Percentiles rank a stretch among this genome's conserved stretches.
phyloP scores from a whole-genome alignment of 2,329 filamentous ascomycete species.

The Colletotrichum acutatum region DNA sequence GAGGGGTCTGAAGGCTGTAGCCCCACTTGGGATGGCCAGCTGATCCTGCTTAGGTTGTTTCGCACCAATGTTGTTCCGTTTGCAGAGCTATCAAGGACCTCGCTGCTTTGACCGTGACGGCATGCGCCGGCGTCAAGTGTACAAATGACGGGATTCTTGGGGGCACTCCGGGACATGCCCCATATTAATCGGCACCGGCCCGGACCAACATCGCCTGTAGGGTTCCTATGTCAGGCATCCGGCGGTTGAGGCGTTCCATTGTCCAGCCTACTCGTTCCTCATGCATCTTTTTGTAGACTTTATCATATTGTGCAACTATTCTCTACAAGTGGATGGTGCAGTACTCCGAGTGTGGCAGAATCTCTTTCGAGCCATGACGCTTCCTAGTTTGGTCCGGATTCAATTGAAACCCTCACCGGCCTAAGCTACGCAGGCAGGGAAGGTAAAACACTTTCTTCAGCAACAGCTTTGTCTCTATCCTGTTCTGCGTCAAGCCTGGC shows the following conservation, averaged over 20 bases:
- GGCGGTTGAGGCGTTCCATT: not conserved
- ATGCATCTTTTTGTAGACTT: too few species aligned
- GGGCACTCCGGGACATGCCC: not conserved
- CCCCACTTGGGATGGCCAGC: slow-evolving; percentile 25
- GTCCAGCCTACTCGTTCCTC: too few species aligned
- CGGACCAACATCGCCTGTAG: not conserved
- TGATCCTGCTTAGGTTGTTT: slow-evolving; percentile 29
- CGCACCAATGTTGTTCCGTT: slow-evolving; percentile 33
- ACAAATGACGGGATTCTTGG: not conserved
- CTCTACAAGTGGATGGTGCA: too few species aligned
- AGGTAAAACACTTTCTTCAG: slow-evolving; percentile 4
- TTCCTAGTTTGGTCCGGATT: not conserved
- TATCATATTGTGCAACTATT: too few species aligned
- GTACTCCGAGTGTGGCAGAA: not conserved
- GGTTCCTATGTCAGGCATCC: too few species aligned
- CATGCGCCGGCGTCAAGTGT: slow-evolving; percentile 10
- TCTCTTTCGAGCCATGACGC: not conserved
- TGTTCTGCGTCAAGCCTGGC: not conserved
- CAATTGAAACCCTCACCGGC: not conserved
- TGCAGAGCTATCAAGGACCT: not conserved
- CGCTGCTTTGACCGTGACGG: not conserved
- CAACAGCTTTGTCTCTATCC: not conserved
- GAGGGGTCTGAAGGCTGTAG: not conserved
- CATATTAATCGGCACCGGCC: slow-evolving; percentile 2
- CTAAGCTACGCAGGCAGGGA: not conserved